Percentiles rank a stretch among this genome's conserved stretches.
Evolutionary conservation across 2,329 filamentous ascomycete species (phyloP).

Genomic region (Ceratocystis destructans): DNA sequence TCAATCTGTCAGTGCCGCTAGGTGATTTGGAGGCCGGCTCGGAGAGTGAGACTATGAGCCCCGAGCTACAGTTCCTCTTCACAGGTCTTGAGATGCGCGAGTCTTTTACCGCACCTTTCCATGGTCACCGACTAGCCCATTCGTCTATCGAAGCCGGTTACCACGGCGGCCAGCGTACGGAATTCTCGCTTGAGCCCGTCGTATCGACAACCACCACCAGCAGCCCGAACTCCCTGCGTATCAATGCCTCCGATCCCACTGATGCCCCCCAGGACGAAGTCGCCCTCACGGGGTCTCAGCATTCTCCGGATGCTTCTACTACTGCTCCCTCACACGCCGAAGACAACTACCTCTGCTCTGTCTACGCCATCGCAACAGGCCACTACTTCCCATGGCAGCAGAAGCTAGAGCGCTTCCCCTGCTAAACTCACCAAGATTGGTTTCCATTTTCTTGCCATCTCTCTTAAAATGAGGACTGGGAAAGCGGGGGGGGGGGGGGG

Average conservation of each 20-base stretch:
- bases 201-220: background rate
- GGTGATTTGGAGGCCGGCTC: background rate
- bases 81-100: conserved; percentile 41
- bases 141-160: conserved; percentile 39
- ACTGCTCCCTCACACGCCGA: too few species aligned
- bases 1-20: conserved; percentile 35
- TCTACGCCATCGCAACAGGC: conserved; percentile 10
- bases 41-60: conserved; percentile 28
- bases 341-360: conserved; percentile 2
- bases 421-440: background rate
- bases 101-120: conserved; percentile 26
- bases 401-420: conserved; percentile 2
- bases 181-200: conserved; percentile 33
- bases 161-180: conserved; percentile 38
- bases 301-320: too few species aligned
- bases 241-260: too few species aligned
- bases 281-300: too few species aligned
- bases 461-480: background rate
- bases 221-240: too few species aligned
- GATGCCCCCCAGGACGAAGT: too few species aligned
- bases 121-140: conserved; percentile 36
- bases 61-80: conserved; percentile 30
- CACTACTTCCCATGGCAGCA: conserved; percentile 14
- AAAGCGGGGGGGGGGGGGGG: background rate
- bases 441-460: background rate